Base-by-base conservation (phyloP, 257 asterid genomes). In the Penstemon barbatus region DNA sequence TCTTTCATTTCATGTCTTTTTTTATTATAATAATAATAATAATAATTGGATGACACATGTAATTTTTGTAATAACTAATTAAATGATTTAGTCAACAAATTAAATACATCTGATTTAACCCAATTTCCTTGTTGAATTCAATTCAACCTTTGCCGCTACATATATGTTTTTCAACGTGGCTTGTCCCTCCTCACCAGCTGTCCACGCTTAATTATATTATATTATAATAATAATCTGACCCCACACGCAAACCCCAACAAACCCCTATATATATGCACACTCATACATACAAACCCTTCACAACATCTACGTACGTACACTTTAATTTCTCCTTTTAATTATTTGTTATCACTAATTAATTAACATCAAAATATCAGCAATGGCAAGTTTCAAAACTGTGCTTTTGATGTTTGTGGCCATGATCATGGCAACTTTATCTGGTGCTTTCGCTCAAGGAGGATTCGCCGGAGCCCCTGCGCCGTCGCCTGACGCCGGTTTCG, bases 401-500 rank as follows among this genome's bases (percentile, higher is more conserved):
- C 56, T 78, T 53, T 13, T 83, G 6, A 46, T 87, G 79, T 54
- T 81, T 39, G 65, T 79, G 42, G 82, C 71, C n/a, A 7, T 63
- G 57, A 63, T 79, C 9, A 33, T 70, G 52, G 72, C 80, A 4
- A 19, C 57, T 36, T 25, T 78, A 2, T 79, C 83, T 3, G 67
- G 69, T 8, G 84, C 61, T 39, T 61, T 74, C 11, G 85, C 80
- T 49, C 87, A 85, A 63, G 82, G 65, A 5, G 67, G 45, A 2
- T n/a, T 7, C 12, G 76, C 46, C 46, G 0, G 54, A n/a, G 55
- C 84, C 1, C 93, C 91, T 2, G 86, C 89, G 9, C 91, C 91
- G 15, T 67, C 86, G 13, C 87, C 86, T 1, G 78, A 75, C 50
- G 61, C 77, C 57, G 95, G 87, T 4, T 77, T 80, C 7, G 84